Evolutionary conservation across 2,329 filamentous ascomycete species (phyloP).

Genomic region (Botrytis elliptica): DNA sequence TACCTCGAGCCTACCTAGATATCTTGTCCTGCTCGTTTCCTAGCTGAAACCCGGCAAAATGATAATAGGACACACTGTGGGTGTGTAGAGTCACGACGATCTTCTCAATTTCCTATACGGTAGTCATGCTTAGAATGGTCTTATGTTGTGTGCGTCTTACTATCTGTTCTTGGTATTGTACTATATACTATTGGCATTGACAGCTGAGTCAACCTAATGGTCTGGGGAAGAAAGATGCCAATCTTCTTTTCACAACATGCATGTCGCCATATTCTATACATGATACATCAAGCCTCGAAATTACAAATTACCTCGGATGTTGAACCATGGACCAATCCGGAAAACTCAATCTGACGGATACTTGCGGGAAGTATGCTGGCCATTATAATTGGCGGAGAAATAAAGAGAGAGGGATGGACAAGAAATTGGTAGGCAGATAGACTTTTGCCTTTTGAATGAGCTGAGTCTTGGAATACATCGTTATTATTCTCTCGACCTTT

Average conservation of each 20-base stretch:
- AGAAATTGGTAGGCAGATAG: background rate
- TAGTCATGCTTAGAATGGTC: background rate
- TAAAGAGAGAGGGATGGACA: background rate
- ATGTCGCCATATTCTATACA: background rate
- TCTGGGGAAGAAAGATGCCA: background rate
- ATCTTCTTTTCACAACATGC: background rate
- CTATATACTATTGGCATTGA: background rate
- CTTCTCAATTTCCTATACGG: background rate
- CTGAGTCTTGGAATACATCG: background rate
- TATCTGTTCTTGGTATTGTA: background rate
- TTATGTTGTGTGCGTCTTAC: background rate
- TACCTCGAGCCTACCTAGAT: too few relatives aligned
- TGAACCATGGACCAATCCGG: background rate
- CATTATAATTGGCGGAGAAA: slow-evolving; percentile 3
- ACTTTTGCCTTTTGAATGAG: background rate
- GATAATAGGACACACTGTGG: background rate
- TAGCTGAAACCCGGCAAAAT: background rate
- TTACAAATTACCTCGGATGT: slow-evolving; percentile 9
- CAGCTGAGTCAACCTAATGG: background rate
- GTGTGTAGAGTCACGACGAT: background rate
- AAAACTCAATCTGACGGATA: background rate
- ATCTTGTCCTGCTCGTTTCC: background rate
- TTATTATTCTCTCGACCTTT: background rate
- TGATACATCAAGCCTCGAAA: background rate
- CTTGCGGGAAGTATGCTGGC: background rate